phyloP scores from a whole-genome alignment of 495 filamentous ascomycete genomes.

The Aspergillus sclerotiicarbonarius region DNA sequence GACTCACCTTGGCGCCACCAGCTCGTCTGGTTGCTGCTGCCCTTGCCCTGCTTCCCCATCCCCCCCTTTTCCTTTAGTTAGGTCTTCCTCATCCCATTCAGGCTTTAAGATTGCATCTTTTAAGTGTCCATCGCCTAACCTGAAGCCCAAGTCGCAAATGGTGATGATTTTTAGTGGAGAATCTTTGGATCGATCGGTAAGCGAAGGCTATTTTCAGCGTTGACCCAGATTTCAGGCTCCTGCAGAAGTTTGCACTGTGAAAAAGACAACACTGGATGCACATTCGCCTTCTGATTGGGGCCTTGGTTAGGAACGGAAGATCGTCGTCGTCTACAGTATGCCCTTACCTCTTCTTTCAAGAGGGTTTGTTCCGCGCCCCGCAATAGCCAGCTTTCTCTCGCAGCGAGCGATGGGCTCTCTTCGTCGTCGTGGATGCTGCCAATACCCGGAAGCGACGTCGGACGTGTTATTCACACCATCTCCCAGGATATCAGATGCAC shows the following conservation, averaged over 20 bases:
- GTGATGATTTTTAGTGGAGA: not conserved
- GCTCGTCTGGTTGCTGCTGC: not conserved
- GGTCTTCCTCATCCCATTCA: not conserved
- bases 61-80: not conserved
- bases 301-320: not conserved
- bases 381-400: too few relatives aligned
- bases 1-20: conserved; percentile 25
- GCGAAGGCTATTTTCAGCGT: not conserved
- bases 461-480: not conserved
- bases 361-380: too few relatives aligned
- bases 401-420: too few relatives aligned
- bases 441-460: too few relatives aligned
- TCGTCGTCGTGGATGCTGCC: too few relatives aligned
- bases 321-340: not conserved
- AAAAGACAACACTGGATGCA: not conserved
- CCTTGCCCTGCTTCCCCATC: not conserved
- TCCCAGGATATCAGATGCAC: not conserved
- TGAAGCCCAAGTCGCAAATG: not conserved
- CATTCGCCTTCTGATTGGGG: not conserved
- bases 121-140: not conserved
- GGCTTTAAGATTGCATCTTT: not conserved
- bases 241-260: not conserved
- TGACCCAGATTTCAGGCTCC: not conserved
- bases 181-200: not conserved
- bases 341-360: not conserved